These are phyloP conservation scores for Plenodomus biglobosus DNA, from an alignment of 2,329 filamentous ascomycete genomes.

Conservation along the genomic window DNA sequence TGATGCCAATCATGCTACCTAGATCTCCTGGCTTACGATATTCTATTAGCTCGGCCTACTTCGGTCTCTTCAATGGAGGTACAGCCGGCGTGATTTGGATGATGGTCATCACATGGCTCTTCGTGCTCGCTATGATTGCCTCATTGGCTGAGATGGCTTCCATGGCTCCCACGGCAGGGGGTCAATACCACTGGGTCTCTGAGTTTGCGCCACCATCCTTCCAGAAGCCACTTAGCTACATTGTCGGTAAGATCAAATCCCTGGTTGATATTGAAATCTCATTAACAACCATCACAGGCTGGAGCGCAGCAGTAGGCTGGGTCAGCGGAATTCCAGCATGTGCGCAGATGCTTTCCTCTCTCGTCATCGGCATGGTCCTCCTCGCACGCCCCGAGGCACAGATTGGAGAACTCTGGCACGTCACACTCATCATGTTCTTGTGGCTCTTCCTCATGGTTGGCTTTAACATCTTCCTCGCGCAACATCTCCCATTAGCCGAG, in stretches of 20 bases:
- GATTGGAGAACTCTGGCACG: slow-evolving; percentile 33
- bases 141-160: slow-evolving; percentile 8
- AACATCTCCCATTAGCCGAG: slow-evolving; percentile 49
- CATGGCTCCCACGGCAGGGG: slow-evolving; percentile 8
- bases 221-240: slow-evolving; percentile 6
- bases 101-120: slow-evolving; percentile 25
- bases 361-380: slow-evolving; percentile 36
- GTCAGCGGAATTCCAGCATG: slow-evolving; percentile 34
- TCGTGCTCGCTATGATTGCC: slow-evolving; percentile 25
- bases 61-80: slow-evolving; percentile 27
- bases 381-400: slow-evolving; percentile 46
- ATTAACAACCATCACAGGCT: slow-evolving; percentile 13
- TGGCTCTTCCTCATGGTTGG: slow-evolving; percentile 32
- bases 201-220: slow-evolving; percentile 5
- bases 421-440: slow-evolving; percentile 45
- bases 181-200: slow-evolving; percentile 9
- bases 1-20: not conserved
- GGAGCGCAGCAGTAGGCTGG: slow-evolving; percentile 16
- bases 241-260: slow-evolving; percentile 3
- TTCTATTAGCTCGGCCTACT: slow-evolving; percentile 9
- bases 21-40: slow-evolving; percentile 1
- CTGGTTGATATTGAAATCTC: not conserved
- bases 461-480: slow-evolving; percentile 49
- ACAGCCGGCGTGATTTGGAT: slow-evolving; percentile 33
- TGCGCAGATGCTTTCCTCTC: slow-evolving; percentile 23